Conservation (phyloP, 2,329 filamentous ascomycete species). For the Emmonsiellopsis sp. region DNA sequence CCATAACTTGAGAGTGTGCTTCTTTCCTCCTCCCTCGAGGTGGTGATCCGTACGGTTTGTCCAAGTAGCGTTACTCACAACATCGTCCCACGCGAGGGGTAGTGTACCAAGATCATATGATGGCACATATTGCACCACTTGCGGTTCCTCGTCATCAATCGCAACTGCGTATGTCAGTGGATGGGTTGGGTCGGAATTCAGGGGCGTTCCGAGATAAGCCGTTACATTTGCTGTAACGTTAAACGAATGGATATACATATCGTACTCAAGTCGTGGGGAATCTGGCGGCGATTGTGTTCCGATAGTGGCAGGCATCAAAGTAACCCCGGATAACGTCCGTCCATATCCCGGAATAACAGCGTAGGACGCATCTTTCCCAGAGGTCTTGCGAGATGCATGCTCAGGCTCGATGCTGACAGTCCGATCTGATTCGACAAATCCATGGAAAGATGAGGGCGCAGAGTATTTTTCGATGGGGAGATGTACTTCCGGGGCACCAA, state of each 20-base stretch:
- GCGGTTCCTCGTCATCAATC: constrained; percentile 33
- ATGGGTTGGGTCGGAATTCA: constrained; percentile 44
- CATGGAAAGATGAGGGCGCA: constrained; percentile 46
- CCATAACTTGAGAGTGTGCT: constrained; percentile 45
- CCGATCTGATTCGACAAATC: constrained; percentile 54
- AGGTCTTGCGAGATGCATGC: constrained; percentile 17
- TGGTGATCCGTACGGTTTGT: constrained; percentile 31
- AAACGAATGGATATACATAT: constrained; percentile 52
- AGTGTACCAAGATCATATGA: constrained; percentile 10
- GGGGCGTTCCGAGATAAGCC: constrained; percentile 34
- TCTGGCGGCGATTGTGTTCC: constrained; percentile 42
- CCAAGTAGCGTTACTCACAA: constrained; percentile 11
- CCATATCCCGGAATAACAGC: constrained; percentile 47
- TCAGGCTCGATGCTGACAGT: constrained; percentile 29
- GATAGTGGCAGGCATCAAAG: constrained; percentile 45
- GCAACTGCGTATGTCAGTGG: constrained; percentile 44
- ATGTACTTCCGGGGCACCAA: constrained; percentile 37
- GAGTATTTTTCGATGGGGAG: constrained; percentile 46
- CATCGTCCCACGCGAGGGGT: constrained; percentile 11
- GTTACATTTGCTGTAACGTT: constrained; percentile 31
- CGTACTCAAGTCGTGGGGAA: constrained; percentile 50
- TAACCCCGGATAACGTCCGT: constrained; percentile 50
- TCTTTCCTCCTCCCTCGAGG: constrained; percentile 20
- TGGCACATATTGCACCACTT: constrained; percentile 35
- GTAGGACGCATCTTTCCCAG: constrained; percentile 36